Evolutionary conservation across 176 grass and related monocot genomes (phyloP).

Genomic region (Tillandsia fasciculata): DNA sequence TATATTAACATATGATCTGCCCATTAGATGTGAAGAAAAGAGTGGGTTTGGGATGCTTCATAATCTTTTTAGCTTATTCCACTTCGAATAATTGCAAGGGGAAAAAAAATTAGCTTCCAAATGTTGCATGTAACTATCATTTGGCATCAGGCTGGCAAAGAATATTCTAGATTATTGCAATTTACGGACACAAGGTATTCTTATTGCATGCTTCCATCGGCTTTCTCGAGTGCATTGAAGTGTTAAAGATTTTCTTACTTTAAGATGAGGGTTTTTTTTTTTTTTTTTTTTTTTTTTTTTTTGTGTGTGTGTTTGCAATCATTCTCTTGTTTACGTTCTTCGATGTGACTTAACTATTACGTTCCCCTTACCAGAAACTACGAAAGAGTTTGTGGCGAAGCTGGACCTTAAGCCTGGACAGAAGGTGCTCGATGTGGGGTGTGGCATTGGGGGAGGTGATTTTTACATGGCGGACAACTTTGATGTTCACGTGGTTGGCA

Average conservation of each 20-base stretch:
- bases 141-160: not conserved
- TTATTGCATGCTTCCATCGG: not conserved
- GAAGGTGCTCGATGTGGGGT: constrained; percentile 94
- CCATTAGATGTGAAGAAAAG: not conserved
- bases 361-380: constrained; percentile 48
- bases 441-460: constrained; percentile 88
- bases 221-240: too few relatives aligned
- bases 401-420: constrained; percentile 78
- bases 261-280: not conserved
- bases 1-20: not conserved
- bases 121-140: not conserved
- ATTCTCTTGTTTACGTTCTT: not conserved
- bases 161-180: not conserved
- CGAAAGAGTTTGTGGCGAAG: constrained; percentile 87
- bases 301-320: not conserved
- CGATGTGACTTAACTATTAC: not conserved
- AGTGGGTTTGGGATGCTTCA: too few relatives aligned
- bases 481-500: constrained; percentile 83
- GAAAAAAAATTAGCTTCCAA: not conserved
- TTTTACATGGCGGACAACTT: constrained; percentile 97
- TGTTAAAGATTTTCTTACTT: not conserved
- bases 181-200: not conserved
- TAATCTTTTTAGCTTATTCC: too few relatives aligned
- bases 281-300: not conserved
- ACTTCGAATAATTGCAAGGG: too few relatives aligned